Evolutionary conservation across 192 early-diverging fungal species (phyloP).

Genomic region (Backusella psychrophila): DNA sequence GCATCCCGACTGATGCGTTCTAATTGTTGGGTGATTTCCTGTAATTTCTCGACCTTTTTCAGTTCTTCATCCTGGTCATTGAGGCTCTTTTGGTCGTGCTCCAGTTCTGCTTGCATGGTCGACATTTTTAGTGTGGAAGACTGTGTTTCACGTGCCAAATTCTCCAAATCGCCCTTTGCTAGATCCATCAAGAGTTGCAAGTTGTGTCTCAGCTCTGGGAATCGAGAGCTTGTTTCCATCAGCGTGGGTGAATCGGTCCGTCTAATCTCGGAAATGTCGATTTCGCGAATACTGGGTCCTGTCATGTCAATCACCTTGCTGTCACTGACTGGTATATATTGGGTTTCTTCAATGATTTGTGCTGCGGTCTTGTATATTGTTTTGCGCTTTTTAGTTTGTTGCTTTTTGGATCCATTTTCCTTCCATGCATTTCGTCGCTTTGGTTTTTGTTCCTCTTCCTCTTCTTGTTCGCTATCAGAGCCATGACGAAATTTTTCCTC

Average conservation of each 20-base stretch:
- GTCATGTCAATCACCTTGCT: constrained; percentile 86
- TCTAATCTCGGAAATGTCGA: constrained; percentile 39
- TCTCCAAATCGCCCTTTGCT: constrained; percentile 64
- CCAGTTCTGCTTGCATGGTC: constrained; percentile 41
- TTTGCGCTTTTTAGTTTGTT: constrained; percentile 37
- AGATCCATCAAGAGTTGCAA: constrained; percentile 72
- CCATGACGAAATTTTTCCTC: constrained; percentile 36
- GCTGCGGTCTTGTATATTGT: constrained; percentile 72
- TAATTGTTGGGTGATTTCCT: constrained; percentile 48
- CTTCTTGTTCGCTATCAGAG: constrained; percentile 32
- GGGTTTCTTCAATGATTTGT: constrained; percentile 64
- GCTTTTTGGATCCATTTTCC: constrained; percentile 4
- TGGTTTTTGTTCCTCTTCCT: constrained; percentile 21
- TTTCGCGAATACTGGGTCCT: constrained; percentile 55
- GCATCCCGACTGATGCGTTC: constrained; percentile 20
- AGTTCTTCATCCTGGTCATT: constrained; percentile 39
- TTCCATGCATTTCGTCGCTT: constrained; percentile 45
- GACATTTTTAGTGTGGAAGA: constrained; percentile 44
- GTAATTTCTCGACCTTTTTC: constrained; percentile 38
- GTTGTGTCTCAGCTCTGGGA: constrained; percentile 81
- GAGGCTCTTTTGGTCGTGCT: constrained; percentile 19
- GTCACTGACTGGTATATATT: background rate
- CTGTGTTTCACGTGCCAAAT: constrained; percentile 54
- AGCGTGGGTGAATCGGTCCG: constrained; percentile 47
- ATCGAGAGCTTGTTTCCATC: constrained; percentile 49